Percentiles rank a stretch among this genome's conserved stretches.
Conservation (phyloP, 1,284 basidiomycete genomes). For the Rhodotorula sp. region DNA sequence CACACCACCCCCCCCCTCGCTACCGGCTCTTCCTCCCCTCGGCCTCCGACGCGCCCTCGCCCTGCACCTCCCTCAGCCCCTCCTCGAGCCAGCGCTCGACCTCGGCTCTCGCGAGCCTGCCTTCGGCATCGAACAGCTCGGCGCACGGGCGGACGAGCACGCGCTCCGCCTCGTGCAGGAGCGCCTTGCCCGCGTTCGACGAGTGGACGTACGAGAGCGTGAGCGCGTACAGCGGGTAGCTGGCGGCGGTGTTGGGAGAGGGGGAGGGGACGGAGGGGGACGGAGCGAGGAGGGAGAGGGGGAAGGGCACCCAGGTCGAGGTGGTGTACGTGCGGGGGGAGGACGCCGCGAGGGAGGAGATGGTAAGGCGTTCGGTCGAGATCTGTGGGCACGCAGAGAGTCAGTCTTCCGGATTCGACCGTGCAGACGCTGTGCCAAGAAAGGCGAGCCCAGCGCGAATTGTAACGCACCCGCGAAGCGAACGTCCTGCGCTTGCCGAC, state of each 20-base stretch:
- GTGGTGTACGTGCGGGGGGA: conserved; percentile 45
- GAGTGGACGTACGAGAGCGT: conserved; percentile 69
- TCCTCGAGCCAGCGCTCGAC: conserved; percentile 36
- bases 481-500: conserved; percentile 79
- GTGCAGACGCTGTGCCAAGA: neutral
- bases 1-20: neutral
- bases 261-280: conserved; percentile 12
- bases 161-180: conserved; percentile 35
- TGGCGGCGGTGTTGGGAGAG: neutral
- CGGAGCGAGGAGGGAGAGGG: conserved; percentile 23
- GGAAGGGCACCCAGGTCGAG: conserved; percentile 31
- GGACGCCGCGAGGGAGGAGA: conserved; percentile 64
- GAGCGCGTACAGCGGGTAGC: conserved; percentile 63
- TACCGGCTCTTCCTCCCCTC: neutral
- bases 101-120: conserved; percentile 26
- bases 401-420: neutral
- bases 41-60: neutral
- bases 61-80: conserved; percentile 13
- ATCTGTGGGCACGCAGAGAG: conserved; percentile 58
- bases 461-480: conserved; percentile 66
- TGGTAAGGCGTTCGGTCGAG: conserved; percentile 74
- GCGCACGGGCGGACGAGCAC: conserved; percentile 23
- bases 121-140: conserved; percentile 42
- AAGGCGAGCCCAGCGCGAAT: neutral
- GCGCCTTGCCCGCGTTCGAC: conserved; percentile 67